phyloP scores from a whole-genome alignment of 2,329 filamentous ascomycete species.

The Ploettnerulaceae sp. region DNA sequence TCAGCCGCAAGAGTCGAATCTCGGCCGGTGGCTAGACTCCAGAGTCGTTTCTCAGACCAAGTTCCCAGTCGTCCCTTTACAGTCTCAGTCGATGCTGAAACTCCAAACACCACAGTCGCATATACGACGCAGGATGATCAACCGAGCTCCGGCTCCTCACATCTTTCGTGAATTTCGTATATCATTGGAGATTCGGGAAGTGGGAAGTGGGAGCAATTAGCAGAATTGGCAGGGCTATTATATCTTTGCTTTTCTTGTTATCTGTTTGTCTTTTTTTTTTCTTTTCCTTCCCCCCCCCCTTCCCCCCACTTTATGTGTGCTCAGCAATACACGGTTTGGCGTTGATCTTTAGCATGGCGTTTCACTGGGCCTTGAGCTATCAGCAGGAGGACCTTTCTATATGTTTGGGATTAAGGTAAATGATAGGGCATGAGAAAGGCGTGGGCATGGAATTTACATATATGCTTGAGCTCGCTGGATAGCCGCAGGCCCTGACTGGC shows the following conservation, averaged over 20 bases:
- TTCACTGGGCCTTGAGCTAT: constrained; percentile 1
- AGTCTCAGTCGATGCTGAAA: background rate
- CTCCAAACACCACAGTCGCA: background rate
- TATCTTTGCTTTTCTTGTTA: constrained; percentile 2
- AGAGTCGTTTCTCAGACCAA: constrained; percentile 2
- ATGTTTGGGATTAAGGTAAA: background rate
- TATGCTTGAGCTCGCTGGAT: background rate
- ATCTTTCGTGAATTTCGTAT: background rate
- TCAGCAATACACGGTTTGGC: background rate
- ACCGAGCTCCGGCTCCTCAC: background rate
- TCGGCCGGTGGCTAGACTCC: background rate
- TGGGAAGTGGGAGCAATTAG: background rate
- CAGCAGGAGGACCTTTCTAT: background rate
- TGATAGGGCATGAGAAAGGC: no score
- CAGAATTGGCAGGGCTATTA: constrained; percentile 6
- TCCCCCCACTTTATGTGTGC: background rate
- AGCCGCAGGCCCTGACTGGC: background rate
- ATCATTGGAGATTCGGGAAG: background rate
- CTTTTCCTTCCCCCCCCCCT: background rate
- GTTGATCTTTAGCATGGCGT: constrained; percentile 12
- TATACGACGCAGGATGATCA: background rate
- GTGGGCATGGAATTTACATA: background rate
- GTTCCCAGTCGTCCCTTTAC: background rate
- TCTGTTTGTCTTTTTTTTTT: background rate
- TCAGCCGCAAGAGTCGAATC: background rate